Percentiles rank a stretch among this genome's conserved stretches.
These are phyloP conservation scores for Botrytis paeoniae DNA, from an alignment of 2,329 filamentous ascomycete species.

Conservation along the genomic window DNA sequence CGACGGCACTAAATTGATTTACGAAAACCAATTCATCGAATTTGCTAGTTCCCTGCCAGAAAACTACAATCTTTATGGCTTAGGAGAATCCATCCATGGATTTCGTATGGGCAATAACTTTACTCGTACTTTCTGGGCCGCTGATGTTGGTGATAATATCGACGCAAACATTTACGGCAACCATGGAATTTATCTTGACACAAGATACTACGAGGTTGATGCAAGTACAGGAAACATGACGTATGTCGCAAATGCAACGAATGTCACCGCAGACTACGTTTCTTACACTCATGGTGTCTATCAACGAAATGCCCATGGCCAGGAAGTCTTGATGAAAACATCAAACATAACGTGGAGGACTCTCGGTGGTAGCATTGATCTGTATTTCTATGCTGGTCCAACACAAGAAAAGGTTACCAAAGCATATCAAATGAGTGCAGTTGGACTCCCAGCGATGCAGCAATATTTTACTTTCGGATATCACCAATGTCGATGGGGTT, in stretches of 20 bases:
- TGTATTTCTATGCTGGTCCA: conserved; percentile 77
- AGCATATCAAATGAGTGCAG: conserved; percentile 64
- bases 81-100: conserved; percentile 70
- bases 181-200: conserved; percentile 79
- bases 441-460: conserved; percentile 73
- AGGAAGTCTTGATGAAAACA: conserved; percentile 65
- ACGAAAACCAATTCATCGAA: conserved; percentile 75
- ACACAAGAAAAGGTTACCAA: conserved; percentile 65
- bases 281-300: conserved; percentile 76
- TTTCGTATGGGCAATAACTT: conserved; percentile 70
- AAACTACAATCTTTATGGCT: conserved; percentile 72
- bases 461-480: conserved; percentile 80
- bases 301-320: conserved; percentile 71
- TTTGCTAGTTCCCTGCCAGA: conserved; percentile 64
- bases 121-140: conserved; percentile 65
- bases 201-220: conserved; percentile 65
- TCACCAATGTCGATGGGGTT: conserved; percentile 83
- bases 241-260: conserved; percentile 54
- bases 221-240: conserved; percentile 46
- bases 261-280: conserved; percentile 53
- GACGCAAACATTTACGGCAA: conserved; percentile 61
- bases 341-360: conserved; percentile 69
- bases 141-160: conserved; percentile 64
- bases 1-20: conserved; percentile 61
- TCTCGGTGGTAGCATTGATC: conserved; percentile 72